These are phyloP conservation scores for Zizania latifolia DNA, from an alignment of 176 grass and related monocot species.

Conservation along the genomic window DNA sequence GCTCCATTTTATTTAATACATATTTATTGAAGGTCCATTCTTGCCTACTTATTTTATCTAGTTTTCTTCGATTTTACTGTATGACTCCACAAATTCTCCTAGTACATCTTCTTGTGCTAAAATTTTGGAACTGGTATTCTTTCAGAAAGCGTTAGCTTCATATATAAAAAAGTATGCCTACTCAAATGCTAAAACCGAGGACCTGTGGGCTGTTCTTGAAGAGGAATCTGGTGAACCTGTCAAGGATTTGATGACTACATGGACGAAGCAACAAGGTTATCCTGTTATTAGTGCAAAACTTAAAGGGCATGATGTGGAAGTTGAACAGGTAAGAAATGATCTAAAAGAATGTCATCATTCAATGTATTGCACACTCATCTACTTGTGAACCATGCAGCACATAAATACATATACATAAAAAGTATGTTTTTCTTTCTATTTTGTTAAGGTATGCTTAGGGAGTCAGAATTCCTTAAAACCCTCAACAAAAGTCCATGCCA, in stretches of 20 bases:
- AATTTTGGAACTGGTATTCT: not conserved
- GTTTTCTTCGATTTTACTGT: not conserved
- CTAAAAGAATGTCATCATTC: not conserved
- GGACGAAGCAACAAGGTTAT: conserved; percentile 97
- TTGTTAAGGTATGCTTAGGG: not conserved
- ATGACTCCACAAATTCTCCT: not conserved
- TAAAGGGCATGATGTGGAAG: conserved; percentile 47
- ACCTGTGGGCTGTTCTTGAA: conserved; percentile 90
- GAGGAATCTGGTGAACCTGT: conserved; percentile 78
- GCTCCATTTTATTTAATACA: not conserved
- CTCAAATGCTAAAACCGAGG: conserved; percentile 92
- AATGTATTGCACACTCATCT: conserved; percentile 12
- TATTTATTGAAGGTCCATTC: not conserved
- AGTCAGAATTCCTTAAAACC: not conserved
- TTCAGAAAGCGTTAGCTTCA: conserved; percentile 70
- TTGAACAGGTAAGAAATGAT: conserved; percentile 60
- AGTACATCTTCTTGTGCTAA: conserved; percentile 10
- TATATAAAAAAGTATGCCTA: conserved; percentile 83
- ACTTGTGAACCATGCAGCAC: not conserved
- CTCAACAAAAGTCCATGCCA: too few relatives aligned
- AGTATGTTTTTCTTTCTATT: not conserved
- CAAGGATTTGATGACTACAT: conserved; percentile 70
- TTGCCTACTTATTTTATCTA: not conserved
- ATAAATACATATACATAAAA: not conserved
- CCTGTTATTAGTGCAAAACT: conserved; percentile 63